Percentiles rank a stretch among this genome's conserved stretches.
phyloP scores from a whole-genome alignment of 352 stramenopile genomes.

The Globisporangium spiculum region DNA sequence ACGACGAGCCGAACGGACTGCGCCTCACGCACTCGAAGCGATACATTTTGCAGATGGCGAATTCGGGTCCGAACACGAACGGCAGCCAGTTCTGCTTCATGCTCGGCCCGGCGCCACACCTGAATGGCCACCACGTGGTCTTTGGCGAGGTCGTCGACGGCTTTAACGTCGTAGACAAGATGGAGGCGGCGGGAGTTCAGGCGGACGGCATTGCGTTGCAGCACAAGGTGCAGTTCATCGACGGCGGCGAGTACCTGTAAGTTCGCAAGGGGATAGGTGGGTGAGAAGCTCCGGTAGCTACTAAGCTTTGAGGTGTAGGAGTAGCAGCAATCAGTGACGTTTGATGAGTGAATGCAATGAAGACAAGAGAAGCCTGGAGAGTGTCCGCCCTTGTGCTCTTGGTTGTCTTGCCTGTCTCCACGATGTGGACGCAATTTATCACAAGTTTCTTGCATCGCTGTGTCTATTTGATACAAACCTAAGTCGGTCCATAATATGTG shows the following conservation, averaged over 20 bases:
- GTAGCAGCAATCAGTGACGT: background rate
- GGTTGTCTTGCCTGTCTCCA: background rate
- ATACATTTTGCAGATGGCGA: constrained; percentile 95
- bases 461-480: background rate
- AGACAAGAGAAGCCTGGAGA: background rate
- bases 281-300: background rate
- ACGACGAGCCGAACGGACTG: constrained; percentile 94
- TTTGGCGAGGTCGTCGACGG: constrained; percentile 86
- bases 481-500: background rate
- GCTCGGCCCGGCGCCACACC: constrained; percentile 58
- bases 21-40: constrained; percentile 75
- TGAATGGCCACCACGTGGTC: constrained; percentile 84
- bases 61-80: constrained; percentile 97
- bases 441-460: background rate
- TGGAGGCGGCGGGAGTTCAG: constrained; percentile 67
- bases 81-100: constrained; percentile 99
- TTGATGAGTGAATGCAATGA: background rate
- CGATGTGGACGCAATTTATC: background rate
- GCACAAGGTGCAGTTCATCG: constrained; percentile 75
- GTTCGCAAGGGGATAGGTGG: background rate
- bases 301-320: background rate
- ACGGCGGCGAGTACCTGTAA: constrained; percentile 70
- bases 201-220: constrained; percentile 56
- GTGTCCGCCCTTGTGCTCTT: background rate
- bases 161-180: constrained; percentile 80